Evolutionary conservation across 2,329 filamentous ascomycete genomes (phyloP), one percentile per base, ranked within the genome.

Genomic region (Exophiala aquamarina): DNA sequence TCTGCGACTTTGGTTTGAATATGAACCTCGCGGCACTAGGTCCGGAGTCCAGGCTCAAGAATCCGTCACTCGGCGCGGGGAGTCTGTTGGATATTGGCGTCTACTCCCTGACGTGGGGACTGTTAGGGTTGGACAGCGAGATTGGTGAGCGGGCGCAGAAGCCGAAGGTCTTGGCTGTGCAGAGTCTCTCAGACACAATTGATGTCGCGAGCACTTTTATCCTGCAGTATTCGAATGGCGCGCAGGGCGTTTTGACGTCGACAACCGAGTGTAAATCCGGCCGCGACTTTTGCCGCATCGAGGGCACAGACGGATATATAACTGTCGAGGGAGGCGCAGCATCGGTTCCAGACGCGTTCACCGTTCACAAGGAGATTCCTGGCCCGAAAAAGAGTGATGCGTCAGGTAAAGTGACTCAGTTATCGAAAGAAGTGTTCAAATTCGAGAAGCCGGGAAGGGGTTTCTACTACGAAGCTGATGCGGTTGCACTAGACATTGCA

Each of bases 91-190:
- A 95, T 67, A 70, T 95, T 46, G 90, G 90, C 53, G 86, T 95
- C 67, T 95, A 95, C 72, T 82, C 87, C 33, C 70, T 95, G 52
- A 94, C 89, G 21, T 95, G 89, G 90, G 79, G 93, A 40, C 94
- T 94, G 77, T 89, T 95, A 70, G 86, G 84, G 19, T 78, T 95
- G 21, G 95, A 95, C 70, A 86, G 50, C 31, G 44, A 91, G 61
- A 77, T 83, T 2, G 76, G 65, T 17, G 65, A 70, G 5, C 66
- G 79, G 45, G 87, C 89, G 56, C 79, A 88, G 66, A 64, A 77
- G 1, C 90, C 90, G 3, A 76, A 73, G 32, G 82, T 92, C 3
- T 70, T 82, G 6, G 78, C 83, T 1, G 80, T 86, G 41, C 54
- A 61, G 58, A 52, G 18, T n/a, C 51, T 54, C 23, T 28, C 48